Evolutionary conservation across 305 asterid species (phyloP), one percentile per base, ranked within the genome.

Genomic region (Plantago rigida): DNA sequence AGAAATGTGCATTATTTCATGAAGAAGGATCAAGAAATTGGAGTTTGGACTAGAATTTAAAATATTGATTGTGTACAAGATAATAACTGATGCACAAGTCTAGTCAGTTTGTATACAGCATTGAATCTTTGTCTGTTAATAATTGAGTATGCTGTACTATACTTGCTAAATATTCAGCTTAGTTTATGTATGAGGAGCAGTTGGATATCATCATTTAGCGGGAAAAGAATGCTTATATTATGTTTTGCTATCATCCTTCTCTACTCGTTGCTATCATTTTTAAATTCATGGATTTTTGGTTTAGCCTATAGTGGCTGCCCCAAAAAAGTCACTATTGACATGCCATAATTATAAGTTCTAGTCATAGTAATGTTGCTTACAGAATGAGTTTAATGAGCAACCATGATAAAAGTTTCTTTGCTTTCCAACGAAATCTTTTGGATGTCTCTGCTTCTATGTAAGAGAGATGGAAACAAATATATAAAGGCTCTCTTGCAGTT

Each of bases 41-140:
- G 34, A 29, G 34, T 29, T 29, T 3, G 34, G 34, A 29, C 34
- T 29, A 29, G 34, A 31, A 4, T 7, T 31, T 44, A 15, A 17
- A 60, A 59, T 70, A 49, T 22, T 22, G 26, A 22, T 1, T 22
- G 26, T 22, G 26, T 1, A 22, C 2, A 22, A 22, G 26, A 22
- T 22, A 22, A 22, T 22, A 22, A 22, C 26, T 22, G 26, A 22
- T 22, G 26, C 26, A 22, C 26, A 22, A 22, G 26, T 22, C 58
- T 60, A 59, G 39, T 60, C 42, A 54, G 44, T 14, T 34, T 48
- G 17, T 55, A 51, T 62, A 54, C 29, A 13, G 3, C 11, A 28
- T 15, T 22, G 75, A 69, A 76, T 76, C 73, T 54, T 69, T 73
- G 71, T 63, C 63, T 55, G 78, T 63, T 62, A 71, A 70, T 63